Base-by-base conservation (phyloP, 2,329 filamentous ascomycete genomes). In the Fusarium transvaalense region DNA sequence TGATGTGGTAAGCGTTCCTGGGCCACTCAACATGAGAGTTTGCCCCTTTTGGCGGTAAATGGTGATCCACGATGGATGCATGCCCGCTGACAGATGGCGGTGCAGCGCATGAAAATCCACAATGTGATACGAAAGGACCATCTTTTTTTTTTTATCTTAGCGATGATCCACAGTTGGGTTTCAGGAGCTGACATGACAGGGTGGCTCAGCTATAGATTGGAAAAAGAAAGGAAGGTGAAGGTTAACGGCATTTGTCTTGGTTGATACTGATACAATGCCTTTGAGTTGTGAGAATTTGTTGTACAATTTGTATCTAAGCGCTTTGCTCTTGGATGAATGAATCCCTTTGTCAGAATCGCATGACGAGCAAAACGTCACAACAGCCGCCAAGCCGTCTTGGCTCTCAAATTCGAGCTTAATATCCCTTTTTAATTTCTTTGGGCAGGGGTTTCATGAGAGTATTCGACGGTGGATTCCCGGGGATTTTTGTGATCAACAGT, bases 341-440 rank as follows among this genome's bases (percentile, higher is more conserved):
- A 35, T 39, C 25, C 19, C 25, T 57, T 25, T 32, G 35, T 52
- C 10, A 34, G 29, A 25, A 32, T 41, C n/a, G 34, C 27, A 51
- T 64, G 41, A 46, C 37, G 21, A 13, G 23, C 10, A 38, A 45
- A 29, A 61, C 17, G 53, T 35, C 25, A 35, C 35, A 52, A 39
- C 23, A 43, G 45, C 60, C 65, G 61, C 34, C 61, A 53, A 57
- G 56, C 42, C 51, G 65, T 69, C 66, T 68, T 68, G 66, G 66
- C 61, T 47, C 17, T 52, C 31, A 39, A 66, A 64, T 65, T 38
- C 45, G 37, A 61, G 48, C 42, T 59, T 27, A n/a, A n/a, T n/a
- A 45, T 66, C 56, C 66, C 47, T 69, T 55, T 66, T 55, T 66
- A 69, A 69, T 68, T 37, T 68, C 66, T 35, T 29, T 25, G 14